Percentiles rank a stretch among this genome's conserved stretches.
Conservation (phyloP, 495 filamentous ascomycete genomes). For the Xylaria telfairii region DNA sequence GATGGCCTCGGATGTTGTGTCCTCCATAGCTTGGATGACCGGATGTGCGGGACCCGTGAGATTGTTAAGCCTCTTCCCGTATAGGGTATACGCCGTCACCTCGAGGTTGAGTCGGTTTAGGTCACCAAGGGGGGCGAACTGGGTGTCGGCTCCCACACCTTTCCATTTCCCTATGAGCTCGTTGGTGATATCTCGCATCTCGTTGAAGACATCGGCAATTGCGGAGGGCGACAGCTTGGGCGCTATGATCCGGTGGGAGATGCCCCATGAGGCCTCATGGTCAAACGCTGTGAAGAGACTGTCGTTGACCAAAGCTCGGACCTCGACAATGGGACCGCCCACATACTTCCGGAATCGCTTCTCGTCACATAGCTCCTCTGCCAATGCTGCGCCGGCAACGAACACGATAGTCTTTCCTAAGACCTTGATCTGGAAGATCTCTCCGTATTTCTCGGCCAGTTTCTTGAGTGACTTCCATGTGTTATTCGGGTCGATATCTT, state of each 20-base stretch:
- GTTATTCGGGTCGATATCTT: conserved; percentile 65
- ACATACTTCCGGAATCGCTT: conserved; percentile 69
- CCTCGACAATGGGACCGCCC: conserved; percentile 58
- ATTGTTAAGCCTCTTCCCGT: conserved; percentile 72
- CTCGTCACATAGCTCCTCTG: conserved; percentile 73
- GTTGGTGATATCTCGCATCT: conserved; percentile 68
- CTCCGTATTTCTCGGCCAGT: conserved; percentile 70
- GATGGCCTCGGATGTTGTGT: conserved; percentile 64
- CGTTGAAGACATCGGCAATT: conserved; percentile 66
- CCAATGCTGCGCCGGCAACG: conserved; percentile 59
- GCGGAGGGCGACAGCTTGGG: conserved; percentile 69
- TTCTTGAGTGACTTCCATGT: conserved; percentile 67
- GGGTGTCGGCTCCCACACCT: conserved; percentile 54
- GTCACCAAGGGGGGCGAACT: conserved; percentile 64
- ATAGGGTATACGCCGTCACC: conserved; percentile 65
- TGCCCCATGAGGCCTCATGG: conserved; percentile 68
- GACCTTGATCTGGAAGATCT: conserved; percentile 72
- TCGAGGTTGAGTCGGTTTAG: conserved; percentile 77
- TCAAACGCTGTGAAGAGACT: conserved; percentile 73
- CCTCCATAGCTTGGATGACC: conserved; percentile 69
- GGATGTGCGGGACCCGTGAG: conserved; percentile 67
- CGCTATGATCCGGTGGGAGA: conserved; percentile 73
- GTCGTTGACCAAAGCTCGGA: conserved; percentile 65
- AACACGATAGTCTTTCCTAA: conserved; percentile 51
- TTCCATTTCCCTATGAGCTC: conserved; percentile 77